Base-by-base conservation (phyloP, 164 flowering plant species). In the Stephania japonica region DNA sequence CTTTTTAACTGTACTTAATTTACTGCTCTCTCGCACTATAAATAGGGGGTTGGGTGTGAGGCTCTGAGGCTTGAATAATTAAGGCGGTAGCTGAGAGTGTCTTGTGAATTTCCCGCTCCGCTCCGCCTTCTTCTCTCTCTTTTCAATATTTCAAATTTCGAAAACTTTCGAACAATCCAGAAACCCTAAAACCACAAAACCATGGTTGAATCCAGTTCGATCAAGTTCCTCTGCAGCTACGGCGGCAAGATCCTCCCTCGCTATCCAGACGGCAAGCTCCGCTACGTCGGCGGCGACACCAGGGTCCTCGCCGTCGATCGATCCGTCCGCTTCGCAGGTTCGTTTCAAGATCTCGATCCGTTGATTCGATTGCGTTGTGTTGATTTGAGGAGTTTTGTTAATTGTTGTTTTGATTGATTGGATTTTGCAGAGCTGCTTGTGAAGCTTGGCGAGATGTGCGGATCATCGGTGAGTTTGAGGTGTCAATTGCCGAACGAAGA, bases 181-280 rank as follows among this genome's bases (percentile, higher is more conserved):
- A 56, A 56, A 16, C 21, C 23, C 5, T 56, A 56, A 14, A 56
- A 56, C 5, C 4, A 19, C 6, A 56, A 71, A 41, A 83, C 42
- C 70, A 87, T 87, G 89, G 89, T 78, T 41, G 75, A 78, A 73
- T 65, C 72, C 68, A 71, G 75, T 76, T 80, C 89, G 70, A 75
- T 91, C 65, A 94, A 94, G 75, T 89, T 91, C 73, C 89, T 92
- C 72, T 91, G 91, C 76, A 94, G 97, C 77, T 94, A 94, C 73
- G 97, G 94, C 80, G 99, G 99, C 75, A 89, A 82, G 78, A 94
- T 94, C 72, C 85, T 90, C 32, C 99, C 99, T 43, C 97, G 98
- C 77, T 72, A 83, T 59, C 83, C 97, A 49, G 98, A 94, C 81
- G 94, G 96, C 67, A 90, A 86, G 75, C 99, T 94, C 81, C 97